Evolutionary conservation across 1,139 yeast genomes (phyloP), one percentile per base, ranked within the genome.

Genomic region (Magnusiomyces paraingens): DNA sequence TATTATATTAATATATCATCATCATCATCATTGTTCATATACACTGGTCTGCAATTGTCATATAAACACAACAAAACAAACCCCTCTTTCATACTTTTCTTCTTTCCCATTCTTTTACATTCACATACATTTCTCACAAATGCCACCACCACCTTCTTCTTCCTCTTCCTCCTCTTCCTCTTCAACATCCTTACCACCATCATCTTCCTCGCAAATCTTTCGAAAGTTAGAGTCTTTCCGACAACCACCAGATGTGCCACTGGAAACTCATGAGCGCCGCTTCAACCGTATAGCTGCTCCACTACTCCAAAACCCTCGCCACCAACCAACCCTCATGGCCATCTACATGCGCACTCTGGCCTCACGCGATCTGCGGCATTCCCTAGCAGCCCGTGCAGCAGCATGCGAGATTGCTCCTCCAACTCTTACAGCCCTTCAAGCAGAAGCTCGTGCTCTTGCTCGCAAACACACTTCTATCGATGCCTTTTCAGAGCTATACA

Each of bases 211-310:
- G 15, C 49, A 46, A 17, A 18, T 46, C 17, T 18, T 46, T 4
- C 54, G 38, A 10, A 45, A 44, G 26, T 49, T 52, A n/a, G 48
- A 47, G 18, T 44, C 43, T 15, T 47, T 47, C 22, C 48, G 40
- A 17, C 54, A 52, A 18, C 39, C 39, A 21, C 36, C 49, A 35
- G 5, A 32, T 8, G 26, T 39, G n/a, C 42, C 47, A 12, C 29
- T 52, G 26, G 41, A 38, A 26, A 18, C 38, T 20, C 54, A 52
- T 18, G 49, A 47, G 36, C 49, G 49, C 14, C 44, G 26, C 39
- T 52, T 52, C 51, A 52, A 52, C 51, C 41, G 42, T n/a, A 45
- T 35, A 18, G 54, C 54, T 10, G 48, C 38, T n/a, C 54, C 54
- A 15, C 17, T 47, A 14, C 40, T 47, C 12, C 44, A 38, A 18